phyloP scores from a whole-genome alignment of 2,329 filamentous ascomycete genomes.

The Laburnicola sp. region DNA sequence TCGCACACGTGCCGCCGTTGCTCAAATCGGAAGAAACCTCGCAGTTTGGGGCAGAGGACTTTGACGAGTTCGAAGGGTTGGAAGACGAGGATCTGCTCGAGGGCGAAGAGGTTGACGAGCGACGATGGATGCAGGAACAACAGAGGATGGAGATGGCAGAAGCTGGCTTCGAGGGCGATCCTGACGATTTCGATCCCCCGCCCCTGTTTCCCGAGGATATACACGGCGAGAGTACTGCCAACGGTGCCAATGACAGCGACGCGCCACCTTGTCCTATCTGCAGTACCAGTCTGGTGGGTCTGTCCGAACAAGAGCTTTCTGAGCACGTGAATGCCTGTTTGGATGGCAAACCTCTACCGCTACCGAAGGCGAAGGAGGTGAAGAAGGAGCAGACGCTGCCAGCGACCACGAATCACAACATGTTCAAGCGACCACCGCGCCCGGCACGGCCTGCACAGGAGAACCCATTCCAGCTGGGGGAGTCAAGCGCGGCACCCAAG shows the following conservation, averaged over 20 bases:
- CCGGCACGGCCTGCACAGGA: constrained; percentile 77
- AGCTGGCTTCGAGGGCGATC: constrained; percentile 40
- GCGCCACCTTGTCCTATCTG: constrained; percentile 74
- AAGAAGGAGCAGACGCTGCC: constrained; percentile 13
- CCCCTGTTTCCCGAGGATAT: constrained; percentile 36
- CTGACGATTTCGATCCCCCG: constrained; percentile 58
- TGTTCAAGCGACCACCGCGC: constrained; percentile 66
- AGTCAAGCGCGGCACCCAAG: constrained; percentile 36
- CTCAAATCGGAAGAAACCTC: constrained; percentile 56
- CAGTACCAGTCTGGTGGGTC: constrained; percentile 62
- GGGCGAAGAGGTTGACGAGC: constrained; percentile 56
- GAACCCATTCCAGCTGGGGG: constrained; percentile 70
- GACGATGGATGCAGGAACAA: constrained; percentile 75
- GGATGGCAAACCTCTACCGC: constrained; percentile 73
- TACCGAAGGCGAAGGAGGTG: constrained; percentile 44
- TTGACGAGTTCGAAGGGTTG: constrained; percentile 58
- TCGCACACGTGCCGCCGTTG: constrained; percentile 20
- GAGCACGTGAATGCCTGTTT: constrained; percentile 91
- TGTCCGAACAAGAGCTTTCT: constrained; percentile 66
- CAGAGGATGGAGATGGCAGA: constrained; percentile 56
- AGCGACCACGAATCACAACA: constrained; percentile 45
- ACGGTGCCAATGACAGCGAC: constrained; percentile 22
- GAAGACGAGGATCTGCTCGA: constrained; percentile 64
- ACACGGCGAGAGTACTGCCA: constrained; percentile 8
- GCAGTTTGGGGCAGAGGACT: constrained; percentile 51